Conservation (phyloP, 1,284 basidiomycete species). For the Leucoagaricus sp. region DNA sequence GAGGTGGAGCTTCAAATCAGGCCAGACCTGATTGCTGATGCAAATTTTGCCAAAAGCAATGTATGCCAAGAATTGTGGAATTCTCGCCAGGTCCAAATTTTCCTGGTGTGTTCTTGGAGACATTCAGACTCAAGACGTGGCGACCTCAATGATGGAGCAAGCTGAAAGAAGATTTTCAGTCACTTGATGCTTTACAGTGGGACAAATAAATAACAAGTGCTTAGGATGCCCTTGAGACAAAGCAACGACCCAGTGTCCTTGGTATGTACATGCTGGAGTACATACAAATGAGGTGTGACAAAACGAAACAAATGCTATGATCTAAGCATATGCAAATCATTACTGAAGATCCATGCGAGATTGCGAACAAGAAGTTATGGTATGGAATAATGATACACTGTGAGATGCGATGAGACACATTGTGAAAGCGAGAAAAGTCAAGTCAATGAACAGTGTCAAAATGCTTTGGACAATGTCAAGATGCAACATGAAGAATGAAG, state of each 20-base stretch:
- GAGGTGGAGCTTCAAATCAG: too few relatives aligned
- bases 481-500: constrained; percentile 10
- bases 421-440: too few relatives aligned
- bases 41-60: too few relatives aligned
- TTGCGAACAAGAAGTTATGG: constrained; percentile 1
- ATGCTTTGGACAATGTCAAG: background rate
- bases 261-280: background rate
- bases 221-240: background rate
- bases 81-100: too few relatives aligned
- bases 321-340: constrained; percentile 2
- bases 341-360: constrained; percentile 7
- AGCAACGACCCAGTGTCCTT: background rate
- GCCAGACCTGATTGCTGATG: too few relatives aligned
- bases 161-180: background rate
- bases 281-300: background rate
- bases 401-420: background rate
- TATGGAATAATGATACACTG: constrained; percentile 6
- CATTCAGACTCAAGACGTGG: too few relatives aligned
- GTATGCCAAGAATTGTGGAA: too few relatives aligned
- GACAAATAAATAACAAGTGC: too few relatives aligned
- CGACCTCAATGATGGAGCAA: too few relatives aligned
- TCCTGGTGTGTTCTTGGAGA: too few relatives aligned
- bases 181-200: too few relatives aligned
- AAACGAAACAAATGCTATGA: background rate
- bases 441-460: background rate